Evolutionary conservation across 441 rosid species (phyloP).

Genomic region (Daphne laureola): DNA sequence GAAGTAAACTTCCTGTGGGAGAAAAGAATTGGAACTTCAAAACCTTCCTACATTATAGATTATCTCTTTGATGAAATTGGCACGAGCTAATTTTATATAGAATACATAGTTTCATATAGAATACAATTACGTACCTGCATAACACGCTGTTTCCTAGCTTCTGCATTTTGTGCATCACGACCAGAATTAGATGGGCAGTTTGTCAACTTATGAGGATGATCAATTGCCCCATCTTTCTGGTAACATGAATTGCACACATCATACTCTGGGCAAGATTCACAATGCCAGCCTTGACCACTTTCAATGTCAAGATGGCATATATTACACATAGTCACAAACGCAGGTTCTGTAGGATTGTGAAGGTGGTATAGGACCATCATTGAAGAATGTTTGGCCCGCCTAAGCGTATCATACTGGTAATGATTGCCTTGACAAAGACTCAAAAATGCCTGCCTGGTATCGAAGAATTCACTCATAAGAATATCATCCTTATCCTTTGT

Average conservation of each 20-base stretch:
- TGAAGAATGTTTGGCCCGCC: slow-evolving; percentile 99
- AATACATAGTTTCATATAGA: neutral
- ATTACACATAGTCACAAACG: slow-evolving; percentile 89
- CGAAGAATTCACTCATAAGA: slow-evolving; percentile 98
- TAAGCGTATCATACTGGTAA: slow-evolving; percentile 94
- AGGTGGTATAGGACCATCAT: slow-evolving; percentile 99
- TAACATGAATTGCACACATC: slow-evolving; percentile 93
- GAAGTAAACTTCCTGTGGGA: too few species aligned
- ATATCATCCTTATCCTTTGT: slow-evolving; percentile 96
- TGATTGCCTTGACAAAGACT: slow-evolving; percentile 99
- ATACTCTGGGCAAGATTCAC: slow-evolving; percentile 97
- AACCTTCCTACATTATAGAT: too few species aligned
- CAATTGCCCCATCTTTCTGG: slow-evolving; percentile 79
- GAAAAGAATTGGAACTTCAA: too few species aligned
- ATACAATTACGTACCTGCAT: slow-evolving; percentile 50
- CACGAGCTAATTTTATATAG: neutral
- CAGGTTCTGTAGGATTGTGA: slow-evolving; percentile 99
- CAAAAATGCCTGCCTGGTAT: slow-evolving; percentile 96
- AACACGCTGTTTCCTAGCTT: slow-evolving; percentile 89
- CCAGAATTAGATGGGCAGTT: slow-evolving; percentile 92
- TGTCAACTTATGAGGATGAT: slow-evolving; percentile 97
- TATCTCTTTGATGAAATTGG: too few species aligned
- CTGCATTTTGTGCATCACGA: slow-evolving; percentile 97
- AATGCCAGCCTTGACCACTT: slow-evolving; percentile 99
- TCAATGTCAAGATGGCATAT: slow-evolving; percentile 90